Evolutionary conservation across 495 filamentous ascomycete species (phyloP), one percentile per base, ranked within the genome.

Genomic region (Penicillium bialowiezense): DNA sequence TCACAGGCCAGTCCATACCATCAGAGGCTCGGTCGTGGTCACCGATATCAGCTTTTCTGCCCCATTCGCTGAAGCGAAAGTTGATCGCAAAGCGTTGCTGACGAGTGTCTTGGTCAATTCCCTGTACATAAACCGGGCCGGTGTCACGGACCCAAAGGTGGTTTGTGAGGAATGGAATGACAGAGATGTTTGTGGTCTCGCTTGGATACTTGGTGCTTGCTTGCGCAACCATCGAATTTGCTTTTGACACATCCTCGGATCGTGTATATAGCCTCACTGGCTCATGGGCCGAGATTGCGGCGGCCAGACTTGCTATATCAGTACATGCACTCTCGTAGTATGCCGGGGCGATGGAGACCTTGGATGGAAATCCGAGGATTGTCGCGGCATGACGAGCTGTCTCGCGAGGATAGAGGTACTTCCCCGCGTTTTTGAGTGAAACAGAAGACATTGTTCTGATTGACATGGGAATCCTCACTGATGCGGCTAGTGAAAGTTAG

Each of bases 21-120:
- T 50, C 31, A 2, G 39, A 15, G n/a, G 34, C 44, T 5, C 49
- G 39, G 20, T 52, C 31, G 3, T 46, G n/a, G n/a, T 18, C 35
- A 17, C 14, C 17, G 8, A 42, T 8, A 8, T 50, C 24, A 23
- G 42, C 18, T 34, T 57, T 56, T 20, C 37, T 45, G 12, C 60
- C 60, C 56, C 60, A 63, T 49, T 60, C 57, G 28, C 41, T 44
- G 23, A 63, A 63, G 6, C 44, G 33, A 23, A 63, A 63, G 45
- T 63, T 48, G 14, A 60, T 36, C 2, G 56, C 60, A 23, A 50
- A 50, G 0, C 56, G 48, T 8, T 24, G 5, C 0, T 21, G 5
- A 10, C 17, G 20, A 13, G 17, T 9, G 10, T 15, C 1, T 44
- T 24, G 15, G 12, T 40, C 44, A 31, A 21, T 17, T 7, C 42